Evolutionary conservation across 2,329 filamentous ascomycete genomes (phyloP).

Genomic region (Pleoardoris graminearum): DNA sequence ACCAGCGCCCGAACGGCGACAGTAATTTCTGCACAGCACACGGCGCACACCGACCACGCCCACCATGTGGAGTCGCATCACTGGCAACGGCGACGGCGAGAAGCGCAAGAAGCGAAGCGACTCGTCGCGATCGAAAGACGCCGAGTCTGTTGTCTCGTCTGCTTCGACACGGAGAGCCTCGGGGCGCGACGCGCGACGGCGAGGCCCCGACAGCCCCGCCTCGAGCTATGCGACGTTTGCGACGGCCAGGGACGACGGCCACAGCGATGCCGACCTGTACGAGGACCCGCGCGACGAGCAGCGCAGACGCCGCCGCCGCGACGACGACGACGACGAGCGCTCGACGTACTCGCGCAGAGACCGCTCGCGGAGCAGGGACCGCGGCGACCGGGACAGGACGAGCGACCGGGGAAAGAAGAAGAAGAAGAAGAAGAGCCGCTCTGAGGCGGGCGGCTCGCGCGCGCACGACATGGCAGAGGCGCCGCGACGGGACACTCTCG

Average conservation of each 20-base stretch:
- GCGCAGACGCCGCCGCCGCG: slow-evolving; percentile 24
- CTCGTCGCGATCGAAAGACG: slow-evolving; percentile 22
- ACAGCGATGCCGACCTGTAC: slow-evolving; percentile 40
- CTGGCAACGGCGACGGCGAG: slow-evolving; percentile 40
- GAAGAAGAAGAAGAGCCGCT: slow-evolving; percentile 36
- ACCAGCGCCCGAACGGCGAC: slow-evolving; percentile 2
- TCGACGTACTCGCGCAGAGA: slow-evolving; percentile 37
- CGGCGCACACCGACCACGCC: slow-evolving; percentile 17
- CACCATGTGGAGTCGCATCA: slow-evolving; percentile 46
- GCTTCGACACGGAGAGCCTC: slow-evolving; percentile 40
- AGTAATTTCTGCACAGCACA: slow-evolving; percentile 26
- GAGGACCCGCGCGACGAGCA: slow-evolving; percentile 32
- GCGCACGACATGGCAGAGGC: slow-evolving; percentile 34
- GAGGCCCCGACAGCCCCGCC: slow-evolving; percentile 37
- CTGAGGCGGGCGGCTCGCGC: slow-evolving; percentile 31
- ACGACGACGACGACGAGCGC: slow-evolving; percentile 31
- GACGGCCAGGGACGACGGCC: slow-evolving; percentile 40
- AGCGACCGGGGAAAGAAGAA: slow-evolving; percentile 29
- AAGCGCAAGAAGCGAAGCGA: slow-evolving; percentile 30
- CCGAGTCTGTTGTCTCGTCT: slow-evolving; percentile 42
- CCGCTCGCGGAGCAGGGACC: slow-evolving; percentile 35
- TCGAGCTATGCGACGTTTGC: slow-evolving; percentile 44
- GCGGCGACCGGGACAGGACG: slow-evolving; percentile 36
- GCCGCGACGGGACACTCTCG: slow-evolving; percentile 26
- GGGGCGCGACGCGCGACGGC: slow-evolving; percentile 19